phyloP scores from a whole-genome alignment of 225 moss, liverwort and hornwort species.

The Lunularia cruciata region DNA sequence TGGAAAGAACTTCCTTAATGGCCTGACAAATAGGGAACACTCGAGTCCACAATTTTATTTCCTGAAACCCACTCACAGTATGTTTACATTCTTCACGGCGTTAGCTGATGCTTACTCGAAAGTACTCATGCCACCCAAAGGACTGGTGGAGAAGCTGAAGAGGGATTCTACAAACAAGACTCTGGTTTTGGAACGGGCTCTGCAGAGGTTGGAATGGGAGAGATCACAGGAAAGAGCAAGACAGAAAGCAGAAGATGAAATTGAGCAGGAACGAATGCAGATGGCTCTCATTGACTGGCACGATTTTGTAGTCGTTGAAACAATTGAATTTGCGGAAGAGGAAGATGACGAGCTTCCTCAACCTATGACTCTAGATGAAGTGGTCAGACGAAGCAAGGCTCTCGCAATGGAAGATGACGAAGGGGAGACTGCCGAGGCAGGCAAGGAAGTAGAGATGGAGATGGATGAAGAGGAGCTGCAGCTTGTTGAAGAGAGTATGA shows the following conservation, averaged over 20 bases:
- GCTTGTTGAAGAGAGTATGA: conserved; percentile 95
- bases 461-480: conserved; percentile 99
- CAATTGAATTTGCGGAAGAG: conserved; percentile 96
- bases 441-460: conserved; percentile 97
- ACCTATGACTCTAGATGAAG: conserved; percentile 97
- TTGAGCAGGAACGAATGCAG: conserved; percentile 98
- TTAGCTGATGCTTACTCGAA: conserved; percentile 95
- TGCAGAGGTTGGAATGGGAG: conserved; percentile 96
- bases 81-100: conserved; percentile 98
- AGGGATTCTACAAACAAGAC: conserved; percentile 82
- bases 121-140: conserved; percentile 95
- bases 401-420: conserved; percentile 78
- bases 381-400: conserved; percentile 87
- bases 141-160: conserved; percentile 70
- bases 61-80: conserved; percentile 96
- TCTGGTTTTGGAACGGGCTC: conserved; percentile 73
- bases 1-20: conserved; percentile 90
- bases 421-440: conserved; percentile 87
- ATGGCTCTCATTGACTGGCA: conserved; percentile 99
- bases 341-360: conserved; percentile 98
- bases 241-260: conserved; percentile 99
- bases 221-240: conserved; percentile 89
- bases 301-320: conserved; percentile 98
- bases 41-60: conserved; percentile 87
- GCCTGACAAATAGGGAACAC: conserved; percentile 88